Base-by-base conservation (phyloP, 1,139 yeast genomes). In the Blastobotrys arbuscula region DNA sequence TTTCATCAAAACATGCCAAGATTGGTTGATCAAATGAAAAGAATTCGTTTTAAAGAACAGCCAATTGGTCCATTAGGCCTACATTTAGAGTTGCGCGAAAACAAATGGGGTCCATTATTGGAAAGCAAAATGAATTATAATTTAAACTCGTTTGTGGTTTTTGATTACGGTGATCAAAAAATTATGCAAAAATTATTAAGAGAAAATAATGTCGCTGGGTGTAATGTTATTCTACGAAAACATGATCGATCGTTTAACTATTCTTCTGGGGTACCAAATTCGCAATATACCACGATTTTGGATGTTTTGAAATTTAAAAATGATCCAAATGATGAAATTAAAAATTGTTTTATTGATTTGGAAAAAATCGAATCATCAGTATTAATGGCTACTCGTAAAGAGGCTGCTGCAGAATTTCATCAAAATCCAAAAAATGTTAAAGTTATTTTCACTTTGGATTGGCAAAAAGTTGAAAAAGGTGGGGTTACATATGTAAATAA, bases 41-140 rank as follows among this genome's bases (percentile, higher is more conserved):
- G 21, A 10, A 26, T 39, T 13, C 24, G 7, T 18, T 69, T 85
- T 74, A 72, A 70, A 19, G 55, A 62, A 2, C 60, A 58, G 20
- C 95, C 95, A 0, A 64, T 85, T n/a, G 98, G 98, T 0, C 99
- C 99, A 0, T 52, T 90, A 1, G 97, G 97, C 0, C 59, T 73
- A 8, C 70, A 70, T 51, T 72, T 89, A 2, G 72, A 77, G 9
- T 70, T 92, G 15, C 84, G 79, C 18, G 77, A 68, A 55, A 68
- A 72, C n/a, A 65, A 73, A 38, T 90, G 90, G 90, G 69, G 76
- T 7, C 75, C 75, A 18, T 63, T 85, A 3, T 63, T 92, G 13
- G 94, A 87, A 57, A 64, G 77, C 0, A 62, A 72, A 15, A 55
- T 82, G 37, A 71, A 73, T 2, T 67, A 71, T 15, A 66, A 78